Evolutionary conservation across 2,329 filamentous ascomycete genomes (phyloP).

Genomic region (Alternaria brassicae): DNA sequence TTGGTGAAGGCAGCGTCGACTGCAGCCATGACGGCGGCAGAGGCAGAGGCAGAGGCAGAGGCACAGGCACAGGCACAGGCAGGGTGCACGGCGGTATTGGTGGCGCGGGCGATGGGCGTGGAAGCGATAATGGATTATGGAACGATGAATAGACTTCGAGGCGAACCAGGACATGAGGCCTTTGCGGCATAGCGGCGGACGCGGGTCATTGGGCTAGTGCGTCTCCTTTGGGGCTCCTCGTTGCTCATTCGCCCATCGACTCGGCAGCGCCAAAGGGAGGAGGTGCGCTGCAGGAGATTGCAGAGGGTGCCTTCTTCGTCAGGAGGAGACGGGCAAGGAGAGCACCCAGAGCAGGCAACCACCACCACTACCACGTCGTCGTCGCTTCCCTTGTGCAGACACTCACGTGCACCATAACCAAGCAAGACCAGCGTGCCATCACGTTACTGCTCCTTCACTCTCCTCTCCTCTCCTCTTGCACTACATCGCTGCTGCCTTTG

Average conservation of each 20-base stretch:
- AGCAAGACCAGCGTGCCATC: not conserved
- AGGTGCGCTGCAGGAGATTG: constrained; percentile 40
- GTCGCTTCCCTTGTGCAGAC: not conserved
- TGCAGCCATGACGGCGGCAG: not conserved
- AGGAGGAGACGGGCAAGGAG: constrained; percentile 8
- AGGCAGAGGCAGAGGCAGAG: no score
- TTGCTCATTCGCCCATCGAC: not conserved
- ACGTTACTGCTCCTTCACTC: not conserved
- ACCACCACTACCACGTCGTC: no score
- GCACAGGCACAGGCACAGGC: no score
- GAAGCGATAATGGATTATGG: constrained; percentile 24
- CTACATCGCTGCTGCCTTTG: not conserved
- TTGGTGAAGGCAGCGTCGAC: constrained; percentile 41
- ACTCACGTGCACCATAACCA: not conserved
- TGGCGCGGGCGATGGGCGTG: constrained; percentile 30
- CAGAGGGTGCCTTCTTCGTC: constrained; percentile 38
- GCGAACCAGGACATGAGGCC: constrained; percentile 22
- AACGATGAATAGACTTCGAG: constrained; percentile 20
- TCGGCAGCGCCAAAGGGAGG: constrained; percentile 22
- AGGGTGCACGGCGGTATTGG: constrained; percentile 22
- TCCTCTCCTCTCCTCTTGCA: not conserved
- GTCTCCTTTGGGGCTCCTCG: not conserved
- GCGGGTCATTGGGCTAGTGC: constrained; percentile 11
- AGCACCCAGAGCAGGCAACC: no score
- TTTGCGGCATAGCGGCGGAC: constrained; percentile 24